Conservation (phyloP, 805 yeast genomes). For the Kodamaea lidongshanica region DNA sequence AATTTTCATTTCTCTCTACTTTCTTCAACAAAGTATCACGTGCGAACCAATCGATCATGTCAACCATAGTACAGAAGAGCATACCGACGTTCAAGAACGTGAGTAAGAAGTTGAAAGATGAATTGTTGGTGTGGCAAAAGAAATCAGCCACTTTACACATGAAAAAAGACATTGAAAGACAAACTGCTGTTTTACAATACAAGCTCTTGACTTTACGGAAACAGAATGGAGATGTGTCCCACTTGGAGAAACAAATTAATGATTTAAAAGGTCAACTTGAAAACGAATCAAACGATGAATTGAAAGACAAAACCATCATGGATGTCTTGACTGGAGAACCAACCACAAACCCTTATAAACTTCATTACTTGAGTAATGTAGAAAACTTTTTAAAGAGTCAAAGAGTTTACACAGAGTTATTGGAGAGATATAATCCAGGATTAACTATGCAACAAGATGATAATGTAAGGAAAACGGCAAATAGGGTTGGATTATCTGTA, state of each 20-base stretch:
- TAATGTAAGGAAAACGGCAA: conserved; percentile 72
- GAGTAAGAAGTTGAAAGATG: conserved; percentile 28
- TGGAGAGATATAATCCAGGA: conserved; percentile 86
- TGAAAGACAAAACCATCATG: conserved; percentile 11
- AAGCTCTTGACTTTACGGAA: conserved; percentile 41
- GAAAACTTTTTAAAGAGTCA: conserved; percentile 63
- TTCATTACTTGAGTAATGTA: conserved; percentile 51
- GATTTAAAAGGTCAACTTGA: conserved; percentile 12
- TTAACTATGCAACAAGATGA: conserved; percentile 71
- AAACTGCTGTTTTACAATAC: conserved; percentile 43
- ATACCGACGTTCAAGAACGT: conserved; percentile 12
- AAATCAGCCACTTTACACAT: conserved; percentile 33
- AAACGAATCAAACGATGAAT: conserved; percentile 6
- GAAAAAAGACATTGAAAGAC: conserved; percentile 37
- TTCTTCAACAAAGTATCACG: no score
- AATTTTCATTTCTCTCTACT: no score
- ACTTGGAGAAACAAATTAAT: conserved; percentile 26
- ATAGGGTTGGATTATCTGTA: conserved; percentile 72
- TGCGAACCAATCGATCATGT: no score
- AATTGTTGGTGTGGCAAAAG: conserved; percentile 33
- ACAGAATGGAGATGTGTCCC: conserved; percentile 28
- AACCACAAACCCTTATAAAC: conserved; percentile 6
- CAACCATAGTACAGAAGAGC: conserved; percentile 5
- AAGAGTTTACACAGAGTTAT: conserved; percentile 66
- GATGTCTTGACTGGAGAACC: conserved; percentile 17